Base-by-base conservation (phyloP, 2,329 filamentous ascomycete species). In the Colletotrichum tamarilloi region DNA sequence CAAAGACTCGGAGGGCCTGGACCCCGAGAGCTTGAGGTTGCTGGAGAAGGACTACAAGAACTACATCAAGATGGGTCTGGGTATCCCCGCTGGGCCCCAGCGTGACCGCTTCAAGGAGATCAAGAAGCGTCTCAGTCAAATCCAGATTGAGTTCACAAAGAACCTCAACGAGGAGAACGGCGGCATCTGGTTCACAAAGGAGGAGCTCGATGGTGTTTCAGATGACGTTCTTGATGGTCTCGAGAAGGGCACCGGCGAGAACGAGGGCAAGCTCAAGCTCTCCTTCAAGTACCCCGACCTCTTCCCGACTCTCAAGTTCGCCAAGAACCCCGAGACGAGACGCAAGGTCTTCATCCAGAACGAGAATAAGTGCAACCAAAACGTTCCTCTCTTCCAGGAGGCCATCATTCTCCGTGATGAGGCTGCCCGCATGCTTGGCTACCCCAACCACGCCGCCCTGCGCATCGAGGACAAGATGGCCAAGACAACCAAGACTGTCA, bases 281-380 rank as follows among this genome's bases (percentile, higher is more conserved):
- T 92, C 90, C 6, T 96, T 95, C 88, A 96, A 96, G 84, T 96
- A 96, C 81, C 93, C 93, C 1, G 93, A 95, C 80, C 87, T 94
- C 49, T 93, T 95, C 83, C 94, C 94, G 0, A 88, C 92, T 1
- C 86, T 94, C 77, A 96, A 95, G 85, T 95, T 95, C 79, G 93
- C 92, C 57, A 89, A 90, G 78, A 90, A 93, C 78, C 86, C 92
- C 19, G 91, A 93, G 75, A 92, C 91, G 4, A 88, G 94, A 65
- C 89, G 89, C 78, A 90, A 89, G 80, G 86, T 95, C 59, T 93
- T 93, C 72, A 87, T 95, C 74, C 89, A 88, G 14, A 95, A 95
- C 78, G 92, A 95, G 81, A 96, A 96, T 84, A 96, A 95, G 88
- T 92, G 90, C 83, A 93, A 92, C 77, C 83, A 90, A 75, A 97